phyloP scores from a whole-genome alignment of 2,329 filamentous ascomycete species.

The Teratosphaeria destructans region DNA sequence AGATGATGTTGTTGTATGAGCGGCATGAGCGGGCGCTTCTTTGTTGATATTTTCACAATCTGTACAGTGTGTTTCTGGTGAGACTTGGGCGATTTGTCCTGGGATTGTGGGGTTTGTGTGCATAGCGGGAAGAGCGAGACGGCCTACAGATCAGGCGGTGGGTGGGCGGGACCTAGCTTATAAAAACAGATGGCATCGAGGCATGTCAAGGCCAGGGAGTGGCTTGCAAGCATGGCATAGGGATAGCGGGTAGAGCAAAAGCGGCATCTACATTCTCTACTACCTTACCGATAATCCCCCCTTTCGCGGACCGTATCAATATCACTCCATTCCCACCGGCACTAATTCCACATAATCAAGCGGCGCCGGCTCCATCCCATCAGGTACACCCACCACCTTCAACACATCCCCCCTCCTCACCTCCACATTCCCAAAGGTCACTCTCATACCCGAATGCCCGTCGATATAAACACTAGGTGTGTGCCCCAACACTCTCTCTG shows the following conservation, averaged over 20 bases:
- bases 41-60: no score
- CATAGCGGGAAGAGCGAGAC: not conserved
- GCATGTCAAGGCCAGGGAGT: not conserved
- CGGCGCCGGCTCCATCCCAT: conserved; percentile 54
- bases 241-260: not conserved
- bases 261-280: no score
- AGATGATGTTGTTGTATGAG: not conserved
- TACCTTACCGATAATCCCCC: no score
- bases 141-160: not conserved
- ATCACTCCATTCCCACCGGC: conserved; percentile 37
- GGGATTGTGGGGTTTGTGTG: not conserved
- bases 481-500: conserved; percentile 50
- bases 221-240: not conserved
- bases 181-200: not conserved
- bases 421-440: conserved; percentile 46
- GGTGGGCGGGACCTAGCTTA: not conserved
- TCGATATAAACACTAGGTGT: conserved; percentile 50
- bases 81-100: not conserved
- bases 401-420: conserved; percentile 43
- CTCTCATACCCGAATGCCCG: conserved; percentile 53
- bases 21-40: not conserved
- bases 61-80: no score
- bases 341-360: conserved; percentile 57
- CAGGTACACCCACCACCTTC: conserved; percentile 46
- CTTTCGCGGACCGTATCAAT: no score